Conservation (phyloP, 805 yeast species). For the Saccharomycopsis sp. region DNA sequence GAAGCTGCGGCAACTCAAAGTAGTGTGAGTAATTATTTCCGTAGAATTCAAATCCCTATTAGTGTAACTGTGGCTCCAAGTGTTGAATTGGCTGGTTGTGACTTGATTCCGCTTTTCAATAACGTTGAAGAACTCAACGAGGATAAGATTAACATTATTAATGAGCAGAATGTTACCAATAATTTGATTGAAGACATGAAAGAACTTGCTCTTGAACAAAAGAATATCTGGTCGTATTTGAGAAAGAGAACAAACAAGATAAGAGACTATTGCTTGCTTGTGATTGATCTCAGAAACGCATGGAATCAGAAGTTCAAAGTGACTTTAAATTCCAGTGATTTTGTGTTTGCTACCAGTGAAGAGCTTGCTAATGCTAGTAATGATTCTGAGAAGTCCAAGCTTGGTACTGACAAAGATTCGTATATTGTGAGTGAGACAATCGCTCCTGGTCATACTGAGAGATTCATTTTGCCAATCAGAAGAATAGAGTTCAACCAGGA, state of each 20-base stretch:
- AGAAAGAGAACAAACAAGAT: constrained; percentile 29
- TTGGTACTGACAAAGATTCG: constrained; percentile 4
- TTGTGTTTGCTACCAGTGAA: constrained; percentile 23
- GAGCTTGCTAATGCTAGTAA: constrained; percentile 28
- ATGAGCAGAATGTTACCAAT: constrained; percentile 26
- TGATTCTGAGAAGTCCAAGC: constrained; percentile 3
- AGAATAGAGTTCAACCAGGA: constrained; percentile 41
- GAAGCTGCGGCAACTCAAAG: constrained; percentile 18
- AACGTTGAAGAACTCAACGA: constrained; percentile 23
- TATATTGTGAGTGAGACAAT: constrained; percentile 26
- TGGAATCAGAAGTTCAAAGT: constrained; percentile 56
- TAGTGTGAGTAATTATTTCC: constrained; percentile 32
- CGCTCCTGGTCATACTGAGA: constrained; percentile 40
- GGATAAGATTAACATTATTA: constrained; percentile 23
- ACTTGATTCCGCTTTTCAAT: constrained; percentile 53
- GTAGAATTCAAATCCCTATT: constrained; percentile 62
- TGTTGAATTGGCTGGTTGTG: constrained; percentile 69
- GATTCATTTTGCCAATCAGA: constrained; percentile 67
- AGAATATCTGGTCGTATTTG: constrained; percentile 24
- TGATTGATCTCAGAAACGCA: constrained; percentile 73
- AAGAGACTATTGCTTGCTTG: constrained; percentile 53
- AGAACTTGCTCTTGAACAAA: constrained; percentile 17
- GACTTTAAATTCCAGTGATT: constrained; percentile 23
- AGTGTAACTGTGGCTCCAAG: constrained; percentile 65
- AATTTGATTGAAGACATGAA: constrained; percentile 9